Evolutionary conservation across 148 eudicot species (phyloP).

Genomic region (Rhododendron mucronatum): DNA sequence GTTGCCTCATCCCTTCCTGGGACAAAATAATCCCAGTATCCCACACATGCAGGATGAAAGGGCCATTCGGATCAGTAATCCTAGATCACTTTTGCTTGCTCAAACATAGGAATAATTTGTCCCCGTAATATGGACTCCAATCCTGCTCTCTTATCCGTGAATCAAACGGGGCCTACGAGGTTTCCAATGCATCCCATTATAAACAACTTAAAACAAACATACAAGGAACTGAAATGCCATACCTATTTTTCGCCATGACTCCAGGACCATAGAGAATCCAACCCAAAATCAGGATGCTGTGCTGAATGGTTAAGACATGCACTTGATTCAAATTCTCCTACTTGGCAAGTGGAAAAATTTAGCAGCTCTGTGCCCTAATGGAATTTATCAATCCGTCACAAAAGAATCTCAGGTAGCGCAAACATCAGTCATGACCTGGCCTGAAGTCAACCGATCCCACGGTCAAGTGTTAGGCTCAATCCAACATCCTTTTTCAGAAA

Average conservation of each 20-base stretch:
- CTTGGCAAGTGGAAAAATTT: neutral
- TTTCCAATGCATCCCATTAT: neutral
- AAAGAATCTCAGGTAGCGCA: neutral
- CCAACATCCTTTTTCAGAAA: neutral
- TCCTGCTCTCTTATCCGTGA: neutral
- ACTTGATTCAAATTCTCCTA: neutral
- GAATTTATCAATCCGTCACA: neutral
- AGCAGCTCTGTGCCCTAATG: neutral
- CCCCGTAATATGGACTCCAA: neutral
- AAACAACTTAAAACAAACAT: neutral
- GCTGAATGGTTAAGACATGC: neutral
- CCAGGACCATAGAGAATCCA: neutral
- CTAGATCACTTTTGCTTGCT: neutral
- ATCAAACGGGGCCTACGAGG: neutral
- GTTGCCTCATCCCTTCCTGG: neutral
- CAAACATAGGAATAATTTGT: neutral
- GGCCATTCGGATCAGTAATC: neutral
- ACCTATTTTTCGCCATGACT: neutral
- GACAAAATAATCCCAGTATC: neutral
- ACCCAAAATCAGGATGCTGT: neutral
- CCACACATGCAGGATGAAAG: neutral
- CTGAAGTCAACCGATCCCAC: neutral
- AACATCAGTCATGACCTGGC: neutral
- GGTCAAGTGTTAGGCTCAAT: neutral
- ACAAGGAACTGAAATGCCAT: neutral